Percentiles rank a stretch among this genome's conserved stretches.
These are phyloP conservation scores for Quercus variabilis DNA, from an alignment of 306 rosid genomes.

Conservation along the genomic window DNA sequence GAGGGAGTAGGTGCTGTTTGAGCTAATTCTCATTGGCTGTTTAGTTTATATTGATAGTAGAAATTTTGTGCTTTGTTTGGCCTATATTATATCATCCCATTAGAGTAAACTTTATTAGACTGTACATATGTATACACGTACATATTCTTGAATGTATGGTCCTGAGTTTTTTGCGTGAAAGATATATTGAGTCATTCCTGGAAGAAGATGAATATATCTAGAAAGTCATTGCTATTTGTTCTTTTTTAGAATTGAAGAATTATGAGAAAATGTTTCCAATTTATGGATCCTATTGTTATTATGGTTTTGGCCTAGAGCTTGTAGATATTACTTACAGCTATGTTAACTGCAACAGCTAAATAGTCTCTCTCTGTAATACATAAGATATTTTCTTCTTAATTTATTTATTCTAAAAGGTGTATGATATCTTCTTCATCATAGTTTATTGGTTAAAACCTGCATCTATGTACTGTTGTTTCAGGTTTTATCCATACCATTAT, in stretches of 20 bases:
- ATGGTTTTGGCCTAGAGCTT: not conserved
- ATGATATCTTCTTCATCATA: not conserved
- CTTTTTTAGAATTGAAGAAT: not conserved
- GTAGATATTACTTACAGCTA: not conserved
- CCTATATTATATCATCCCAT: not conserved
- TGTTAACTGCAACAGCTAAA: not conserved
- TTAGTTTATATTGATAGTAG: not conserved
- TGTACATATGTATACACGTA: not conserved
- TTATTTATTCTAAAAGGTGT: not conserved
- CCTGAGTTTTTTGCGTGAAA: not conserved
- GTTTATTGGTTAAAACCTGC: slow-evolving; percentile 17
- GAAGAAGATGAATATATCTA: not conserved
- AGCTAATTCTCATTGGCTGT: not conserved
- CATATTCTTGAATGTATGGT: not conserved
- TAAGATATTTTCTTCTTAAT: not conserved
- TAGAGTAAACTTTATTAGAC: not conserved
- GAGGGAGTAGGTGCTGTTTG: not conserved
- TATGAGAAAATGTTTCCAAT: not conserved
- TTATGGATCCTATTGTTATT: not conserved
- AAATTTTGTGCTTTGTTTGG: not conserved
- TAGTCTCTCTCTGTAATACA: not conserved
- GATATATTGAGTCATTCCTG: not conserved
- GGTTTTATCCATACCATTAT: slow-evolving; percentile 98
- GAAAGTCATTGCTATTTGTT: not conserved
- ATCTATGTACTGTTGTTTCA: slow-evolving; percentile 34